Conservation (phyloP, 495 filamentous ascomycete genomes). For the Filosporella fistucella region DNA sequence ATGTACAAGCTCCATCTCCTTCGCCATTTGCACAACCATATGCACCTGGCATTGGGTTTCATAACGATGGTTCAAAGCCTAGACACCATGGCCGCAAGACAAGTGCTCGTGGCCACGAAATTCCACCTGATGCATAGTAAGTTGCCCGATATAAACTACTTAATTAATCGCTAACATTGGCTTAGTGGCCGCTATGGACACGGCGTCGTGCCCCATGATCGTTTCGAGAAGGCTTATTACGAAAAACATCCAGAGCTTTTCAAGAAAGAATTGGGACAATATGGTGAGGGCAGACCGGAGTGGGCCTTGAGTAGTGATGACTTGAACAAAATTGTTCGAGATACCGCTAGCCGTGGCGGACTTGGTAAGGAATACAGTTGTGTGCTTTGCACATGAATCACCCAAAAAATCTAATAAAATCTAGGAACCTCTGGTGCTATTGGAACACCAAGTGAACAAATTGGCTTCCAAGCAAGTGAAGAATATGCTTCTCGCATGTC, state of each 20-base stretch:
- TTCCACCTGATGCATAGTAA: conserved; percentile 25
- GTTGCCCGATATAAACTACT: too few relatives aligned
- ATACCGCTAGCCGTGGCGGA: conserved; percentile 57
- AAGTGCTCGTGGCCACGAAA: conserved; percentile 39
- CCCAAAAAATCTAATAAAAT: conserved; percentile 19
- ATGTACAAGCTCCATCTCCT: conserved; percentile 94
- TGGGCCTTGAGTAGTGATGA: conserved; percentile 89
- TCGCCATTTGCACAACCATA: conserved; percentile 54
- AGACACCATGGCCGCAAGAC: conserved; percentile 63
- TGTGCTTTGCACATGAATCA: conserved; percentile 31
- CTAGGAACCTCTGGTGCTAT: conserved; percentile 45
- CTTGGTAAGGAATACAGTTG: conserved; percentile 45
- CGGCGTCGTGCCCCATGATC: conserved; percentile 61
- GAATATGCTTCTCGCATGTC: conserved; percentile 69
- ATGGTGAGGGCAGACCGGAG: conserved; percentile 62
- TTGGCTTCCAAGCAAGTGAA: conserved; percentile 76
- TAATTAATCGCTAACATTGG: conserved; percentile 54
- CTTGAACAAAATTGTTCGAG: conserved; percentile 82
- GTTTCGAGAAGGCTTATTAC: conserved; percentile 83
- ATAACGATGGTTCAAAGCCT: conserved; percentile 41
- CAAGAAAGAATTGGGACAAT: conserved; percentile 62
- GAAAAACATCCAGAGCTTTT: conserved; percentile 80
- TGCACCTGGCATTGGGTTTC: conserved; percentile 50
- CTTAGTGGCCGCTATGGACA: conserved; percentile 81
- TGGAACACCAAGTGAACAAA: conserved; percentile 72